Evolutionary conservation across 495 filamentous ascomycete species (phyloP).

Genomic region (Bryoglossum gracile): DNA sequence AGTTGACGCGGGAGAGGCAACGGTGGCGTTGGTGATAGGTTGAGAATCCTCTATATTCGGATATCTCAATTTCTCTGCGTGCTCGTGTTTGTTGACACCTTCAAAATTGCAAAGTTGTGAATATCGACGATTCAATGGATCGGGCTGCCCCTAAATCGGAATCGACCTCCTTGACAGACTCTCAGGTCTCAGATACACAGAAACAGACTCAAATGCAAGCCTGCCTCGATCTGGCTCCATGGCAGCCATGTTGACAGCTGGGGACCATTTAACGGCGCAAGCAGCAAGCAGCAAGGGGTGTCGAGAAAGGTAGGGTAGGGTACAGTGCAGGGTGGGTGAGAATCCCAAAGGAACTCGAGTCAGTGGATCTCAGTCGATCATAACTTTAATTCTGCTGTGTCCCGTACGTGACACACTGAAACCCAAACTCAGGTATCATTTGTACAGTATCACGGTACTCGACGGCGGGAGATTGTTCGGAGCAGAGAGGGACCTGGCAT

Average conservation of each 20-base stretch:
- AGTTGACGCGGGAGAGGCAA: not conserved
- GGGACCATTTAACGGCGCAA: too few species aligned
- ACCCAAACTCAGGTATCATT: not conserved
- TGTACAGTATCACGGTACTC: not conserved
- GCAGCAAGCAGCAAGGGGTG: too few species aligned
- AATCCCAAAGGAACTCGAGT: not conserved
- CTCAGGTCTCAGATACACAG: not conserved
- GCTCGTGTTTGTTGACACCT: not conserved
- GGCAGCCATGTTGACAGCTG: not conserved
- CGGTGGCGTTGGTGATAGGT: not conserved
- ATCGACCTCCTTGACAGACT: too few species aligned
- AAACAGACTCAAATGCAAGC: not conserved
- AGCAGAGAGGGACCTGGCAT: not conserved
- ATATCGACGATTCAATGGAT: too few species aligned
- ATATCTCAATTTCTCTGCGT: not conserved
- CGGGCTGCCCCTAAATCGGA: too few species aligned
- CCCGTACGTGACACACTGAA: not conserved
- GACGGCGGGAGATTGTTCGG: not conserved
- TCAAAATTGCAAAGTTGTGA: not conserved
- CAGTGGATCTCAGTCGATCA: conserved; percentile 3
- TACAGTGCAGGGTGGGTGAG: not conserved
- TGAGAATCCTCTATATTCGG: too few species aligned
- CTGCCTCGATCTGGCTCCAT: not conserved
- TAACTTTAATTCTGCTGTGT: conserved; percentile 3
- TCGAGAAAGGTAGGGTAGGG: not conserved